Evolutionary conservation across 1,139 yeast genomes (phyloP).

Genomic region (Diutina mesorugosa): DNA sequence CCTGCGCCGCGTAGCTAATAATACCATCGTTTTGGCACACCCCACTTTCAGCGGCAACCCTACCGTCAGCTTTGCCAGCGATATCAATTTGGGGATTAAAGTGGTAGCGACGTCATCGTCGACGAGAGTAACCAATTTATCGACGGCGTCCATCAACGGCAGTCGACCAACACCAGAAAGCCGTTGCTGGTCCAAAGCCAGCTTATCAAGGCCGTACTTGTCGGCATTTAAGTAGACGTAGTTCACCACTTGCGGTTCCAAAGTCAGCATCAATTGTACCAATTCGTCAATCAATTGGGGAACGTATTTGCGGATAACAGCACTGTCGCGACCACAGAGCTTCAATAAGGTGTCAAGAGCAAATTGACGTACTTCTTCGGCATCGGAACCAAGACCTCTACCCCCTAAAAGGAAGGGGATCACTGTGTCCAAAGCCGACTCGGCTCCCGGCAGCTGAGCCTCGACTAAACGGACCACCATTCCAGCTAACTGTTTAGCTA

Average conservation of each 20-base stretch:
- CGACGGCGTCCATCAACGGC: slow-evolving; percentile 85
- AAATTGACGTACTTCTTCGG: slow-evolving; percentile 72
- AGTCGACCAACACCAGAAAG: slow-evolving; percentile 64
- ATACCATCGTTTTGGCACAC: slow-evolving; percentile 65
- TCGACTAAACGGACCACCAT: slow-evolving; percentile 48
- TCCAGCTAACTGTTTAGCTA: slow-evolving; percentile 58
- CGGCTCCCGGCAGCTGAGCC: slow-evolving; percentile 19
- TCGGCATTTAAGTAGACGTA: slow-evolving; percentile 82
- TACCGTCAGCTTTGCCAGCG: slow-evolving; percentile 51
- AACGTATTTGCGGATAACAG: slow-evolving; percentile 47
- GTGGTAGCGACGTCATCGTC: slow-evolving; percentile 9
- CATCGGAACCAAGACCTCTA: slow-evolving; percentile 72
- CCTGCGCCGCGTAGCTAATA: slow-evolving; percentile 46
- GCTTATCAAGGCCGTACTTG: slow-evolving; percentile 62
- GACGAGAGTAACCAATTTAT: slow-evolving; percentile 43
- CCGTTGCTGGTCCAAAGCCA: slow-evolving; percentile 69
- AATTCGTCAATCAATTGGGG: slow-evolving; percentile 61
- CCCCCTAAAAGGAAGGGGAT: slow-evolving; percentile 74
- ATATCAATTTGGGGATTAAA: slow-evolving; percentile 25
- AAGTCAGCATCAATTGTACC: slow-evolving; percentile 61
- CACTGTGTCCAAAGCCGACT: slow-evolving; percentile 42
- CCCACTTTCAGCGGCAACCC: slow-evolving; percentile 91
- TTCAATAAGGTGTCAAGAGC: slow-evolving; percentile 64
- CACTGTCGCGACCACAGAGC: slow-evolving; percentile 49
- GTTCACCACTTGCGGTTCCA: slow-evolving; percentile 86